phyloP scores from a whole-genome alignment of 2,329 filamentous ascomycete species.

The Mycogone perniciosa region DNA sequence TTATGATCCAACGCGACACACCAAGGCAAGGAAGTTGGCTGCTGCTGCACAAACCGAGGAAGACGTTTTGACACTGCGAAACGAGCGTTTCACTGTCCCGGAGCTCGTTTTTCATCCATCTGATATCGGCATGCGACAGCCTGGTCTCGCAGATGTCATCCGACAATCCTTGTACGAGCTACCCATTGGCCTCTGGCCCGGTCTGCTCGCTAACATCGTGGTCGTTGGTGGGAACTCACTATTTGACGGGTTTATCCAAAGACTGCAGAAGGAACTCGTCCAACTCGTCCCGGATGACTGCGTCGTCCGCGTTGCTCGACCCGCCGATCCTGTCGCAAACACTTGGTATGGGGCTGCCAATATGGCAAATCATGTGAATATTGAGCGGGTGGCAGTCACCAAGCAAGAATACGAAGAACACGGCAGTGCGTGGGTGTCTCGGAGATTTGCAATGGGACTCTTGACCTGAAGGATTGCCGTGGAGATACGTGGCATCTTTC shows the following conservation, averaged over 20 bases:
- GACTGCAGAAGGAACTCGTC: slow-evolving; percentile 69
- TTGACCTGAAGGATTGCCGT: not conserved
- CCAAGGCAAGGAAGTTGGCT: slow-evolving; percentile 42
- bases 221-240: slow-evolving; percentile 82
- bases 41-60: slow-evolving; percentile 47
- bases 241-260: slow-evolving; percentile 73
- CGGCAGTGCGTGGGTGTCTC: slow-evolving; percentile 67
- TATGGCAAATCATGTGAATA: slow-evolving; percentile 62
- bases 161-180: slow-evolving; percentile 69
- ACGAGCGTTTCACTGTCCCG: slow-evolving; percentile 85
- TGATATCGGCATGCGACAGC: slow-evolving; percentile 79
- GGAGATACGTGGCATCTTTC: not conserved
- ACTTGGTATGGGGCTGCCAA: slow-evolving; percentile 83
- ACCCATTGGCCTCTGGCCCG: slow-evolving; percentile 77
- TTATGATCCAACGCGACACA: slow-evolving; percentile 63
- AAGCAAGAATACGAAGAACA: slow-evolving; percentile 87
- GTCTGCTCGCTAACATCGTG: slow-evolving; percentile 77
- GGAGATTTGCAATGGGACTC: slow-evolving; percentile 51
- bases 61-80: slow-evolving; percentile 79
- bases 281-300: slow-evolving; percentile 70
- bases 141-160: slow-evolving; percentile 76
- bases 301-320: slow-evolving; percentile 64
- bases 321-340: slow-evolving; percentile 67
- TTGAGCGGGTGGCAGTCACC: slow-evolving; percentile 68
- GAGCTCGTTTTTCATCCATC: slow-evolving; percentile 83